Base-by-base conservation (phyloP, 1,284 basidiomycete genomes). In the Phylloporus sp. region DNA sequence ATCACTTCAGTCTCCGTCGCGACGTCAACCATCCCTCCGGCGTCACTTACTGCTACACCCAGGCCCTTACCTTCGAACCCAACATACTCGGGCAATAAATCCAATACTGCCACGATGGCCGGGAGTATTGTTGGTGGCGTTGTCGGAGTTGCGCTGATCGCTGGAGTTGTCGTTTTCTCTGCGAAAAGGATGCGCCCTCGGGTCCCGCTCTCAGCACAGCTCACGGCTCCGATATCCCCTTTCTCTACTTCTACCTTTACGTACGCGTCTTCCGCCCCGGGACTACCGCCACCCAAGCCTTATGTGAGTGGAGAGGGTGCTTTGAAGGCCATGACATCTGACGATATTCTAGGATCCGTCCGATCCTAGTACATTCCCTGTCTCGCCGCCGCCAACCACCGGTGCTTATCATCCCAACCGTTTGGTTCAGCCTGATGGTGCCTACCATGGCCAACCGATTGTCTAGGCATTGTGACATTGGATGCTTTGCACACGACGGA, bases 61-160 rank as follows among this genome's bases (percentile, higher is more conserved):
- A 7, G 46, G 1, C 39, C 66, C 26, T 58, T 64, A 8, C 34
- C 58, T 28, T 62, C 56, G 37, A 20, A 0, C 42, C 0, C 63
- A 13, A 7, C 60, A 10, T 37, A 65, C 2, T 56, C 64, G 6
- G 11, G 50, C 2, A 64, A 22, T 3, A 64, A 18, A 15, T 64
- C 66, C 18, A 60, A 67, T 31, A 55, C 64, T 0, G 76, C 63
- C 6, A 72, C 73, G 12, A 77, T 75, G 20, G 76, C 72, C 1
- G 77, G 70, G 11, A 80, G 80, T 22, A 75, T 81, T 8, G 72
- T 83, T 15, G 82, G 82, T 37, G 82, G 76, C 31, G 56, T 79
- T 8, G 62, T 78, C 2, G 73, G 70, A 13, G 57, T 76, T 31
- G 75, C 72, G 5, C 29, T 76, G 28, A 68, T 80, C 12, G 70